A percentile compares a stretch with the other conserved stretches of the same genome.
phyloP scores from a whole-genome alignment of 2,329 filamentous ascomycete species.

The Penicillium sp. region DNA sequence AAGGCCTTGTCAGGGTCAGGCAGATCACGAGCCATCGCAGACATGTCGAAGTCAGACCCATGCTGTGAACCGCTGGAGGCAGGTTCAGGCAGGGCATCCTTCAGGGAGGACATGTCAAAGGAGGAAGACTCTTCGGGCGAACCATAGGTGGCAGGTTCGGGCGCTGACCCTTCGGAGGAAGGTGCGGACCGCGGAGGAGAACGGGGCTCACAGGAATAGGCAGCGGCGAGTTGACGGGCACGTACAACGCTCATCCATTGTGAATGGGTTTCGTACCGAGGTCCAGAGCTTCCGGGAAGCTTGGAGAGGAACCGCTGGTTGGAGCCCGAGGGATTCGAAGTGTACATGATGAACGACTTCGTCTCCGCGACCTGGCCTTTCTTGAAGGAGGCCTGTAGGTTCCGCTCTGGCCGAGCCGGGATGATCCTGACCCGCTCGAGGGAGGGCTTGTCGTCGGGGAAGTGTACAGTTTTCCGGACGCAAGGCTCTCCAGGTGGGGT shows the following conservation, averaged over 20 bases:
- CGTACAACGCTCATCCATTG: neutral
- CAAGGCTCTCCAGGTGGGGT: neutral
- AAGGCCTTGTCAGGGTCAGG: neutral
- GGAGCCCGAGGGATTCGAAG: neutral
- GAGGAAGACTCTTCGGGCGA: neutral
- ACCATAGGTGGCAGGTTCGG: neutral
- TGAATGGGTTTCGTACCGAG: neutral
- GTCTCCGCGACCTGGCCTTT: neutral
- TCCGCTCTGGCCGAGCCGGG: neutral
- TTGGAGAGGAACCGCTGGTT: conserved; percentile 1
- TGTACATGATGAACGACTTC: neutral
- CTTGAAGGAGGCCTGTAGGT: neutral
- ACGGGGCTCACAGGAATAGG: neutral
- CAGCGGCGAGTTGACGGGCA: neutral
- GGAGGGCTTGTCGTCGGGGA: neutral
- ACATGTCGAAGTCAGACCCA: neutral
- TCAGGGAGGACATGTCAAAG: neutral
- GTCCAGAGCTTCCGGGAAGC: neutral
- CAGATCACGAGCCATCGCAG: neutral
- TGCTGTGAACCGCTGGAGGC: neutral
- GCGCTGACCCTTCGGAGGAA: neutral
- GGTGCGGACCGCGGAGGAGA: neutral
- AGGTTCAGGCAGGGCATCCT: neutral
- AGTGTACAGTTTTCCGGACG: neutral
- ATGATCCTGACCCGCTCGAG: neutral